Conservation (phyloP, 208 protist genomes). For the Spongospora subterranea region DNA sequence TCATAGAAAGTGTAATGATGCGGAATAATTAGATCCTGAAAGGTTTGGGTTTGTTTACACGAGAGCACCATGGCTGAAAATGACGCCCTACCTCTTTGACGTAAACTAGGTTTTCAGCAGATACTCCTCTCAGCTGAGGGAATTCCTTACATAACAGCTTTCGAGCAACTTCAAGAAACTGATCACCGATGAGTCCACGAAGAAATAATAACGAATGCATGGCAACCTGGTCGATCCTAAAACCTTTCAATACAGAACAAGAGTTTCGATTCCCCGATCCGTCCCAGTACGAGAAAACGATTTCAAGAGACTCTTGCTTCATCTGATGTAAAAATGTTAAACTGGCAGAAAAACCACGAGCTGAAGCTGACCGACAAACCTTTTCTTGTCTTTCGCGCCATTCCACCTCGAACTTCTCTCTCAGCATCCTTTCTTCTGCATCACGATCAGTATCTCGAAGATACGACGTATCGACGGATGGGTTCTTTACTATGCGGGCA, state of each 20-base stretch:
- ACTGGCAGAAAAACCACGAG: too few species aligned
- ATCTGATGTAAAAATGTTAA: background rate
- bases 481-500: background rate
- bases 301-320: conserved; percentile 28
- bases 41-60: too few species aligned
- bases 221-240: background rate
- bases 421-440: background rate
- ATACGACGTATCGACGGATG: conserved; percentile 46
- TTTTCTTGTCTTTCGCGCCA: conserved; percentile 15
- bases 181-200: background rate
- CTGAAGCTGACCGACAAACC: too few species aligned
- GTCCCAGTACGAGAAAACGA: conserved; percentile 46
- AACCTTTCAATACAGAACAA: background rate
- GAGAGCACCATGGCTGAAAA: too few species aligned
- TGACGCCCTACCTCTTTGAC: conserved; percentile 78
- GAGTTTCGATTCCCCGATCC: conserved; percentile 20
- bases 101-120: conserved; percentile 78
- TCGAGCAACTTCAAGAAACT: conserved; percentile 53
- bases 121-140: conserved; percentile 72
- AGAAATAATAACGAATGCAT: background rate
- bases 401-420: conserved; percentile 1
- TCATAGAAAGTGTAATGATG: conserved; percentile 67
- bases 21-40: conserved; percentile 82
- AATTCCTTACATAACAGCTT: background rate
- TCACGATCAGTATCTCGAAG: conserved; percentile 34